These are phyloP conservation scores for Fusarium sp. DNA, from an alignment of 2,329 filamentous ascomycete species.

Conservation along the genomic window DNA sequence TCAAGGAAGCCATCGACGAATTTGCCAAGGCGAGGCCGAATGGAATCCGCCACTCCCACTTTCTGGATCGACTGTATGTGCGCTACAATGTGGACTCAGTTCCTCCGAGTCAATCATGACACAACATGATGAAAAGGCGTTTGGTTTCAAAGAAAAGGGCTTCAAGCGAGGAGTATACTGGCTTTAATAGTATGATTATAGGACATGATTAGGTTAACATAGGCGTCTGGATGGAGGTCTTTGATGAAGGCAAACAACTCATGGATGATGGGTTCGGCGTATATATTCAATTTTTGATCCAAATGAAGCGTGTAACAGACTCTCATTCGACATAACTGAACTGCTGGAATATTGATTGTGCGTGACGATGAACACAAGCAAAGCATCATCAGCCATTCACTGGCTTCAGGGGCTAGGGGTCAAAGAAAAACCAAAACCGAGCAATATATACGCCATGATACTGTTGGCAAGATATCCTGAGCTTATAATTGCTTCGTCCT, in stretches of 20 bases:
- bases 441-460: too few species aligned
- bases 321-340: not conserved
- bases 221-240: slow-evolving; percentile 14
- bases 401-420: too few species aligned
- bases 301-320: not conserved
- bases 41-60: slow-evolving; percentile 91
- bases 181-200: not conserved
- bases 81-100: slow-evolving; percentile 68
- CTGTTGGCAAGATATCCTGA: too few species aligned
- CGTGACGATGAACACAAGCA: not conserved
- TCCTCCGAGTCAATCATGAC: slow-evolving; percentile 7
- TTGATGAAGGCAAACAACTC: slow-evolving; percentile 2
- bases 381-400: too few species aligned
- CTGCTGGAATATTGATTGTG: too few species aligned
- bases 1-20: slow-evolving; percentile 82
- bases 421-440: too few species aligned
- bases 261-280: slow-evolving; percentile 11
- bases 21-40: slow-evolving; percentile 81
- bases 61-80: slow-evolving; percentile 85
- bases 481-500: too few species aligned
- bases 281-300: slow-evolving; percentile 7
- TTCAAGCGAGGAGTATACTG: not conserved
- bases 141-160: not conserved
- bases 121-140: not conserved
- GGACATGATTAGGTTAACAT: not conserved